These are phyloP conservation scores for Podospora appendiculata DNA, from an alignment of 495 filamentous ascomycete genomes.

Conservation along the genomic window DNA sequence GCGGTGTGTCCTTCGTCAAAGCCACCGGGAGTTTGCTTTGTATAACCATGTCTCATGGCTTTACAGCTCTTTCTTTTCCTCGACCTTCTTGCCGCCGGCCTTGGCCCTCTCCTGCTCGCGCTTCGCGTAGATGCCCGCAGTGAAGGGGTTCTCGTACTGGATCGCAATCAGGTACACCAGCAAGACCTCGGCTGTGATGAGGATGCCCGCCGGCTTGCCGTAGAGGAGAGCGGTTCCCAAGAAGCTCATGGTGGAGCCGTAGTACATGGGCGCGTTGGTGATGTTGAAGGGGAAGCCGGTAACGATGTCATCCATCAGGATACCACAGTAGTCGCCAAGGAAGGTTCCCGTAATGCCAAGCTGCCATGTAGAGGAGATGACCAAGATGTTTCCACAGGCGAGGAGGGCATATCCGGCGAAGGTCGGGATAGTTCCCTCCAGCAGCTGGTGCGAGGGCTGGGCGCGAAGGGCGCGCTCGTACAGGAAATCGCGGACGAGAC, in stretches of 20 bases:
- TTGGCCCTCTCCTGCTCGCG: constrained; percentile 51
- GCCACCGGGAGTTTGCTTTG: no score
- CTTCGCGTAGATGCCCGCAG: constrained; percentile 87
- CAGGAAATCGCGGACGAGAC: constrained; percentile 73
- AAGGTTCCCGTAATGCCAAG: constrained; percentile 97
- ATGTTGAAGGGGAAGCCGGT: constrained; percentile 95
- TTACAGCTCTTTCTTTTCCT: constrained; percentile 40
- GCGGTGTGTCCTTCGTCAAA: no score
- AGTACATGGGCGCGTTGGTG: constrained; percentile 91
- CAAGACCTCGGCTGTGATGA: constrained; percentile 69
- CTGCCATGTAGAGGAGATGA: constrained; percentile 80
- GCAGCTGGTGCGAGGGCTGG: constrained; percentile 66
- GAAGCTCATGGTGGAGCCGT: constrained; percentile 87
- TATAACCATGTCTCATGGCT: neutral
- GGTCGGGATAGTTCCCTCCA: constrained; percentile 43
- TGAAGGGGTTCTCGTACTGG: constrained; percentile 95
- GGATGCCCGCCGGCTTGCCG: constrained; percentile 80
- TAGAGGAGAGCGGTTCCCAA: constrained; percentile 80
- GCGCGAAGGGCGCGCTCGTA: constrained; percentile 67
- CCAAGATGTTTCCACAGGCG: constrained; percentile 70
- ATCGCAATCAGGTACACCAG: constrained; percentile 76
- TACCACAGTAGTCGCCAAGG: constrained; percentile 96
- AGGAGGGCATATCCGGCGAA: constrained; percentile 62
- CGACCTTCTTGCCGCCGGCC: constrained; percentile 17
- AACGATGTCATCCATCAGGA: constrained; percentile 90